These are phyloP conservation scores for Myxozyma melibiosi DNA, from an alignment of 805 yeast species.

Conservation along the genomic window DNA sequence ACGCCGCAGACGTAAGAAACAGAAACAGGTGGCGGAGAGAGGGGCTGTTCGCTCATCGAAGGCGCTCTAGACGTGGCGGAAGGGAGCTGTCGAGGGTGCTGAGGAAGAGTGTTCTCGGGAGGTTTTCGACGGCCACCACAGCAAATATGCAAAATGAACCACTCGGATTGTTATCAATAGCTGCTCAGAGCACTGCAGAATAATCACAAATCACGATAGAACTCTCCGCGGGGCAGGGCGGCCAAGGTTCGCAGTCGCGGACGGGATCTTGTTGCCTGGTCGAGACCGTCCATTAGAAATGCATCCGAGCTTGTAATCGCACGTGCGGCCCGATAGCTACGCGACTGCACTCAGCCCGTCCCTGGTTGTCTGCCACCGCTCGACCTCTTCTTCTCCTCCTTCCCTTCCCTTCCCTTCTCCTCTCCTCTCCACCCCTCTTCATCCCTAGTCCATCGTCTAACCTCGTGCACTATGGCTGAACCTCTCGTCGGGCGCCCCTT, in stretches of 20 bases:
- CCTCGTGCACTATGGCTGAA: conserved; percentile 16
- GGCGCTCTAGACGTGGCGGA: conserved; percentile 6
- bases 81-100: not conserved
- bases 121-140: too few species aligned
- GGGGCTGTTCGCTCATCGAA: conserved; percentile 1
- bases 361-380: not conserved
- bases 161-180: too few species aligned
- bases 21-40: conserved; percentile 5
- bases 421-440: not conserved
- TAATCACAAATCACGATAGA: too few species aligned
- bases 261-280: not conserved
- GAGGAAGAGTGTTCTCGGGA: too few species aligned
- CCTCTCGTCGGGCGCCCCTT: conserved; percentile 31
- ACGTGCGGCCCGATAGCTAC: conserved; percentile 9
- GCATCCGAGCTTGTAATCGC: not conserved
- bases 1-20: not conserved
- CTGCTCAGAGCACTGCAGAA: too few species aligned
- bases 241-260: not conserved
- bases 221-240: too few species aligned
- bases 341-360: too few species aligned
- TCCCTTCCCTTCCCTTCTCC: conserved; percentile 1
- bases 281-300: conserved; percentile 11
- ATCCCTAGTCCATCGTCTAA: not conserved
- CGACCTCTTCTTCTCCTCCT: not conserved
- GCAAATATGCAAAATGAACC: too few species aligned